Conservation (phyloP, 1,284 basidiomycete genomes). For the Apiotrichum mycotoxinovorans region DNA sequence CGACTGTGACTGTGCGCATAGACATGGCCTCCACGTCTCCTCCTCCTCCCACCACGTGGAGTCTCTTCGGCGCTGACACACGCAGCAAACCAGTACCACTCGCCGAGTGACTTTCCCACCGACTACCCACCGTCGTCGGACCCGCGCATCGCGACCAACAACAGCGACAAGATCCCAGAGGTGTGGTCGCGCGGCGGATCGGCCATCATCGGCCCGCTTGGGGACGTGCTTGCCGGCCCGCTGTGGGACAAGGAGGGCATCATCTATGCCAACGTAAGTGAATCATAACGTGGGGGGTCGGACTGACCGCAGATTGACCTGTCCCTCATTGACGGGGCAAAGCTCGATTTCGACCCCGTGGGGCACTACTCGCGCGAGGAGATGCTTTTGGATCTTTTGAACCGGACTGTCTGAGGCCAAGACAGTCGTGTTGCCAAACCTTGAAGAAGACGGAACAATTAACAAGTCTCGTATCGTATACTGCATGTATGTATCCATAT, state of each 20-base stretch:
- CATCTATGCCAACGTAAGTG: conserved; percentile 56
- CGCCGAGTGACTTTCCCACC: conserved; percentile 26
- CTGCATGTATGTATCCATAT: not conserved
- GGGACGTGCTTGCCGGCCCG: conserved; percentile 66
- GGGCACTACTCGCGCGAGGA: conserved; percentile 68
- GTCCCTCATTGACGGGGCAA: conserved; percentile 61
- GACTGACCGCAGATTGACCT: conserved; percentile 55
- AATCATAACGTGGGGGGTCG: not conserved
- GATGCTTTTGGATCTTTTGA: conserved; percentile 28
- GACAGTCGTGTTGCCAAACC: not conserved
- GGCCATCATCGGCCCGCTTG: conserved; percentile 65
- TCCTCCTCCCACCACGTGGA: not conserved
- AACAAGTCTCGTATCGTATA: not conserved
- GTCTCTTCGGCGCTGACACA: not conserved
- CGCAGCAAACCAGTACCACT: conserved; percentile 34
- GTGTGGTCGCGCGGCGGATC: conserved; percentile 57
- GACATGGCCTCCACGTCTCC: not conserved
- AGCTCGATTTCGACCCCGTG: conserved; percentile 67
- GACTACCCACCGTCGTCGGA: conserved; percentile 25
- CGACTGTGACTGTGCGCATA: not conserved
- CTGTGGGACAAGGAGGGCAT: conserved; percentile 61
- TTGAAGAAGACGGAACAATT: not conserved
- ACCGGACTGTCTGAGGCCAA: not conserved
- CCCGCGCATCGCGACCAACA: not conserved
- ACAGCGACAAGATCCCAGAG: conserved; percentile 11